Base-by-base conservation (phyloP, 2,329 filamentous ascomycete genomes). In the Colletotrichum cuscutae region DNA sequence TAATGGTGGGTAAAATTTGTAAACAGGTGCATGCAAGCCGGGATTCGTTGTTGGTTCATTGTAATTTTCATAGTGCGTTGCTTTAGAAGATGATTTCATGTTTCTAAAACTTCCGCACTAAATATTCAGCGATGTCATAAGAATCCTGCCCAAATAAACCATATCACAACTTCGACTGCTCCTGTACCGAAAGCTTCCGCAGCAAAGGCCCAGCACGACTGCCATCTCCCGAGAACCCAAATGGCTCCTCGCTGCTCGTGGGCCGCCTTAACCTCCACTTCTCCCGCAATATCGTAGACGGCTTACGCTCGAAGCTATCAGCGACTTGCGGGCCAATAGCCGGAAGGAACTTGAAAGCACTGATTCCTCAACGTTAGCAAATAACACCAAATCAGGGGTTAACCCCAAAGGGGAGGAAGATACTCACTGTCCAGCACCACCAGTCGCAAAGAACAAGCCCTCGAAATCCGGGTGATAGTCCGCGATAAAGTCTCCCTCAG, bases 401-500 rank as follows among this genome's bases (percentile, higher is more conserved):
- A 88, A 87, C 0, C 88, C 71, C 83, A 79, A 75, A 0, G 73
- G 91, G 88, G 69, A 87, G 83, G 24, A 91, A 92, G 6, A 6
- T 0, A 75, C 77, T 74, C 72, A 78, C 77, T 87, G 85, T 42
- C 86, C 86, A 26, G 83, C 84, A 0, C 86, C 86, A 0, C 86
- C 87, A 0, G 85, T 87, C 0, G 86, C 86, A 1, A 89, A 37
- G 71, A 89, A 88, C 0, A 88, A 73, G 0, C 85, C 83, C 2
- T 83, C 76, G 8, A 86, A 80, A 1, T 80, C 76, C 0, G 90
- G 89, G 72, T 92, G 89, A 68, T 88, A 83, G 24, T 87, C 86
- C 28, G 92, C 85, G 58, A 92, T 84, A 77, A 92, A 92, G 75
- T 92, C 88, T 1, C 89, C 89, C n/a, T 85, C 85, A 0, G 89